phyloP scores from a whole-genome alignment of 2,329 filamentous ascomycete species.

The Pseudogymnoascus sp. region DNA sequence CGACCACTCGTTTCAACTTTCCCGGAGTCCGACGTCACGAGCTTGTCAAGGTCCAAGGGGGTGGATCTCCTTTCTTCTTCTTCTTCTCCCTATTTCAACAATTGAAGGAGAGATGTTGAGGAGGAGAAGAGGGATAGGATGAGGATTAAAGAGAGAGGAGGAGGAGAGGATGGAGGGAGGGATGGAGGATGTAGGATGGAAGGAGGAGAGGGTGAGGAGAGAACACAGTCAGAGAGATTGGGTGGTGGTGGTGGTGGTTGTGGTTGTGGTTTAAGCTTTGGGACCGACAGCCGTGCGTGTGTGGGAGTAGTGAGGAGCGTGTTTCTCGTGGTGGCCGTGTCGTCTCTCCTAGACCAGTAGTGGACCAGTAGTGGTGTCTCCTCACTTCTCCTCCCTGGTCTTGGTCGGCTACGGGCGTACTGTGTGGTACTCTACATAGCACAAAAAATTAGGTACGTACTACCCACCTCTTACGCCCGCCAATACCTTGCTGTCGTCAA shows the following conservation, averaged over 20 bases:
- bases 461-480: neutral
- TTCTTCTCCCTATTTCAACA: neutral
- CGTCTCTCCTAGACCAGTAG: neutral
- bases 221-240: neutral
- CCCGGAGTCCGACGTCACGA: neutral
- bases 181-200: neutral
- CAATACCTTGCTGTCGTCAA: neutral
- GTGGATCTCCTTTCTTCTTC: neutral
- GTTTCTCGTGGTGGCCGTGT: constrained; percentile 4
- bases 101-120: constrained; percentile 6
- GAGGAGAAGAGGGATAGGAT: constrained; percentile 3
- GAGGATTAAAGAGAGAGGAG: constrained; percentile 11
- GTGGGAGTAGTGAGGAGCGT: neutral
- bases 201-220: constrained; percentile 2
- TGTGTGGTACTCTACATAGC: neutral
- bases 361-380: too few relatives aligned
- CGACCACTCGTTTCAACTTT: neutral
- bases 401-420: neutral
- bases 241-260: neutral
- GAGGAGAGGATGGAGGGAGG: constrained; percentile 9
- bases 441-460: neutral
- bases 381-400: neutral
- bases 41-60: neutral
- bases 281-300: constrained; percentile 6
- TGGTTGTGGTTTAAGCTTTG: neutral